Evolutionary conservation across 352 stramenopile species (phyloP), one percentile per base, ranked within the genome.

Genomic region (Phytophthora crassamura): DNA sequence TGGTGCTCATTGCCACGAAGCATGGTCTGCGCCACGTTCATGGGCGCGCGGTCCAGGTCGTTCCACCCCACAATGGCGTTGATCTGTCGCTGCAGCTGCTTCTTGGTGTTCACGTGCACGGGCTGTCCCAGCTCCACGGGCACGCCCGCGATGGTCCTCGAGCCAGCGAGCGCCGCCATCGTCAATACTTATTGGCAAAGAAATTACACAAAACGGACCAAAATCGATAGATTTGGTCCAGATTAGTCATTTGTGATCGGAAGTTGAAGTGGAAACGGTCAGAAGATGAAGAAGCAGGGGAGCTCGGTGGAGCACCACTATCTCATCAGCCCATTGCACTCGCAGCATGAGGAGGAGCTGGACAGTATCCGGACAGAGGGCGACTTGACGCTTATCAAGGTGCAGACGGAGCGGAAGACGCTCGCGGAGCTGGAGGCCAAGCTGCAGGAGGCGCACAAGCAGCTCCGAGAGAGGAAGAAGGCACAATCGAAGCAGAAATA

Each of bases 351-450:
- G 36, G 78, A 97, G 12, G 81, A 94, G 56, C 77, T 98, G 55
- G 92, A 96, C n/a, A 94, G 96, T 61, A 90, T 93, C 48, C 82
- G 82, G 14, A 85, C 80, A 0, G 82, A 91, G 34, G 82, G 80
- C 32, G 82, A 91, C 65, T 45, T 91, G 50, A 74, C 72, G 56
- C 74, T 91, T 7, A 83, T 91, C 56, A 80, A 78, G 25, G 69
- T 74, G 39, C 82, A 91, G 51, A 94, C 96, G 50, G 97, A 98
- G 91, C 89, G 75, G 40, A 91, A 97, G 55, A 97, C 94, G 50
- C 82, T 96, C 57, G 59, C 69, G 7, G 77, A 89, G 51, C 72
- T 95, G 0, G 97, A 98, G 53, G 72, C 74, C 33, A 78, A 90
- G 58, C 87, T 98, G 74, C 84, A 92, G n/a, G 68, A 91, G 59